These are phyloP conservation scores for Botrytis elliptica DNA, from an alignment of 2,329 filamentous ascomycete species.

Conservation along the genomic window DNA sequence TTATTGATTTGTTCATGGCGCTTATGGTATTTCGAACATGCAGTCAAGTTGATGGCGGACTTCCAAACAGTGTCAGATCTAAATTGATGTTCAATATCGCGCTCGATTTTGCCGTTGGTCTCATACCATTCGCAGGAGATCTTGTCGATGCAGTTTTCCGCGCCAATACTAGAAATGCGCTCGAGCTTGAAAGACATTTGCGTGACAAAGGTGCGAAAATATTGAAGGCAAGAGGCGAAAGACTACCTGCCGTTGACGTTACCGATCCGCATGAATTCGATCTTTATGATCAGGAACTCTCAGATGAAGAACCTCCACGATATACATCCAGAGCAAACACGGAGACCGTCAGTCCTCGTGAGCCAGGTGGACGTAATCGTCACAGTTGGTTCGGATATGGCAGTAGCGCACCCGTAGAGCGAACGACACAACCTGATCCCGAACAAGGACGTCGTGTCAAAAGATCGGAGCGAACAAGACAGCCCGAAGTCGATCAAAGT, in stretches of 20 bases:
- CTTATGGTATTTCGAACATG: slow-evolving; percentile 73
- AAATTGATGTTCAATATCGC: slow-evolving; percentile 81
- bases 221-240: slow-evolving; percentile 47
- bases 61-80: slow-evolving; percentile 59
- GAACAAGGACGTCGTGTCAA: slow-evolving; percentile 33
- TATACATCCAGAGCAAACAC: slow-evolving; percentile 30
- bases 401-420: slow-evolving; percentile 27
- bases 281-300: slow-evolving; percentile 30
- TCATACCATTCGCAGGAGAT: slow-evolving; percentile 76
- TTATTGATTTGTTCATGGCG: slow-evolving; percentile 69
- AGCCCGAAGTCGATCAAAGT: slow-evolving; percentile 36
- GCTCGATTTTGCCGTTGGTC: slow-evolving; percentile 70
- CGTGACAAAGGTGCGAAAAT: slow-evolving; percentile 64
- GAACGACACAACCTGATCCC: slow-evolving; percentile 36
- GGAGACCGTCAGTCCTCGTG: slow-evolving; percentile 22
- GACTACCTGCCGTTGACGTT: slow-evolving; percentile 50
- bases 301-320: slow-evolving; percentile 34
- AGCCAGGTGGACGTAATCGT: slow-evolving; percentile 22
- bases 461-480: slow-evolving; percentile 36
- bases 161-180: slow-evolving; percentile 74
- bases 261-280: slow-evolving; percentile 55
- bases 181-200: slow-evolving; percentile 62
- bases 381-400: slow-evolving; percentile 40
- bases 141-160: slow-evolving; percentile 67
- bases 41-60: slow-evolving; percentile 71